A percentile compares a stretch with the other conserved stretches of the same genome.
Evolutionary conservation across 2,329 filamentous ascomycete genomes (phyloP).

Genomic region (Arthrobotrys entomopaga): DNA sequence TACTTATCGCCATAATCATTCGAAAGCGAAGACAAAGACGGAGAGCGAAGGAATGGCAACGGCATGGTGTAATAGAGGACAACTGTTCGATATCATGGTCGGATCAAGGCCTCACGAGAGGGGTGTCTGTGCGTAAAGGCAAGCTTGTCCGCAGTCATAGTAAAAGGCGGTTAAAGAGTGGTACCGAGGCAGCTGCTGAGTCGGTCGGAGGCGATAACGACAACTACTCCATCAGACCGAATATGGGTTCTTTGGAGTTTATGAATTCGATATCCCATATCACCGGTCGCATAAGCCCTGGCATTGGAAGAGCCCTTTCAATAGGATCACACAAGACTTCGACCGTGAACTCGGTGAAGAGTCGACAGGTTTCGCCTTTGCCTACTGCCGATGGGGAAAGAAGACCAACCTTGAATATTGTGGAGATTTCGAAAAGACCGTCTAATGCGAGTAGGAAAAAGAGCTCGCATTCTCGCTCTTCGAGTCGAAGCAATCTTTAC

Average conservation of each 20-base stretch:
- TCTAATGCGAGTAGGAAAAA: conserved; percentile 39
- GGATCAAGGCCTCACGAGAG: conserved; percentile 34
- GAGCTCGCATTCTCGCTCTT: conserved; percentile 50
- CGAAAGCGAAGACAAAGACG: conserved; percentile 17
- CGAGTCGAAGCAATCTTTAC: conserved; percentile 39
- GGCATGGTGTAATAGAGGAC: conserved; percentile 38
- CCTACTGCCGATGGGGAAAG: conserved; percentile 35
- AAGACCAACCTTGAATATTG: conserved; percentile 16
- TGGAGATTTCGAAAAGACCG: conserved; percentile 40
- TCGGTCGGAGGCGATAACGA: conserved; percentile 24
- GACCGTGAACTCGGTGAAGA: conserved; percentile 38
- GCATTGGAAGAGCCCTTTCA: conserved; percentile 44
- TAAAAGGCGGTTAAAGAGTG: conserved; percentile 19
- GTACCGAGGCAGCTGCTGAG: conserved; percentile 16
- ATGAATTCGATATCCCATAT: conserved; percentile 54
- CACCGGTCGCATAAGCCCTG: conserved; percentile 50
- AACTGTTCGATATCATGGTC: conserved; percentile 51
- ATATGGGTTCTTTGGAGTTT: conserved; percentile 40
- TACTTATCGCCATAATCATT: conserved; percentile 29
- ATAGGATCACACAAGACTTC: conserved; percentile 48
- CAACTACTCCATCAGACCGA: conserved; percentile 16
- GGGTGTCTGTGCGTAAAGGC: conserved; percentile 46
- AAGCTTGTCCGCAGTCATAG: conserved; percentile 49
- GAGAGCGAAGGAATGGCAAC: conserved; percentile 34
- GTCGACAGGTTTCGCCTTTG: conserved; percentile 44